Percentiles rank a stretch among this genome's conserved stretches.
phyloP scores from a whole-genome alignment of 495 filamentous ascomycete species.

The Annulohypoxylon nitens region DNA sequence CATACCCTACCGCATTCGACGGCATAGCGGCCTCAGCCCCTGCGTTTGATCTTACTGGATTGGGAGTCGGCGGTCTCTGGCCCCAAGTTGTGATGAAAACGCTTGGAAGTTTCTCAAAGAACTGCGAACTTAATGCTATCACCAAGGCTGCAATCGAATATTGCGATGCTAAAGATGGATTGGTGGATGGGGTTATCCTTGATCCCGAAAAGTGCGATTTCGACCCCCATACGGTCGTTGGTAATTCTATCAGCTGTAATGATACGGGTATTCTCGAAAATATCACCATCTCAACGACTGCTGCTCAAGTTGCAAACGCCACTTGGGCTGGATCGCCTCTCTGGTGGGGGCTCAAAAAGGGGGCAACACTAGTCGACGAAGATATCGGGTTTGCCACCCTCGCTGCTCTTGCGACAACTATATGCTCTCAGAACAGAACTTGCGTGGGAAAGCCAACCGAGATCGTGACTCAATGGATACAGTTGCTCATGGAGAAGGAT shows the following conservation, averaged over 20 bases:
- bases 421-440: slow-evolving; percentile 33
- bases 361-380: slow-evolving; percentile 13
- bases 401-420: slow-evolving; percentile 36
- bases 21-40: slow-evolving; percentile 58
- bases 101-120: slow-evolving; percentile 34
- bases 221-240: slow-evolving; percentile 51
- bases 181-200: slow-evolving; percentile 54
- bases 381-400: background rate
- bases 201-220: slow-evolving; percentile 55
- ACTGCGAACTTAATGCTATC: slow-evolving; percentile 49
- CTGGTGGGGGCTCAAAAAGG: slow-evolving; percentile 40
- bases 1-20: slow-evolving; percentile 58
- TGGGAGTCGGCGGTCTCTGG: slow-evolving; percentile 40
- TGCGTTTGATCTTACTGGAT: slow-evolving; percentile 48
- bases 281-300: slow-evolving; percentile 24
- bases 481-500: slow-evolving; percentile 40
- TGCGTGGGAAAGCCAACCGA: slow-evolving; percentile 26
- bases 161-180: slow-evolving; percentile 57
- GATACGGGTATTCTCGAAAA: slow-evolving; percentile 18
- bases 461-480: slow-evolving; percentile 37
- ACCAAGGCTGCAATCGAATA: slow-evolving; percentile 46
- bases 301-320: slow-evolving; percentile 38
- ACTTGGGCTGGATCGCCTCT: slow-evolving; percentile 44
- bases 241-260: slow-evolving; percentile 39
- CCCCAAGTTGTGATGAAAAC: slow-evolving; percentile 51